Evolutionary conservation across 2,329 filamentous ascomycete species (phyloP).

Genomic region (Sarocladiaceae sp.): DNA sequence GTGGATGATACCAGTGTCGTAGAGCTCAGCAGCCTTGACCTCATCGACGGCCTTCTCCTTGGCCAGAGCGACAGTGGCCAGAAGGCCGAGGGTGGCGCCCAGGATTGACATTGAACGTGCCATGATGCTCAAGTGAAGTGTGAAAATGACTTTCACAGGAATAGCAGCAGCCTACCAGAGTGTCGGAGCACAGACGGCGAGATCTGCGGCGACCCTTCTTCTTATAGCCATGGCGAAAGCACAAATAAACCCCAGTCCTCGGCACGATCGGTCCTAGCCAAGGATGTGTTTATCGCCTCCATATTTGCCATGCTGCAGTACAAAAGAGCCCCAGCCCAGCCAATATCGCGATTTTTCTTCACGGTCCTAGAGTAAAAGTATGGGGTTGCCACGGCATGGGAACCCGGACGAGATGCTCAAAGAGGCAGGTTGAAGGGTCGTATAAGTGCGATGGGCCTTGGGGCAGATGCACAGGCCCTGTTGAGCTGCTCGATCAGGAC

Average conservation of each 20-base stretch:
- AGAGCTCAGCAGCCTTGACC: not conserved
- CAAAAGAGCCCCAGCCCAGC: too few relatives aligned
- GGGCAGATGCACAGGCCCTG: not conserved
- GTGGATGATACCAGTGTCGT: not conserved
- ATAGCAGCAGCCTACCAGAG: not conserved
- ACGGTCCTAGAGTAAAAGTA: too few relatives aligned
- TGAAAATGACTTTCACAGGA: not conserved
- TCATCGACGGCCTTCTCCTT: not conserved
- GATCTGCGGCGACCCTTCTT: not conserved
- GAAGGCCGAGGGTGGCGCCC: not conserved
- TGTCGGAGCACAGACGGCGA: not conserved
- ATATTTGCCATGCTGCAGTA: too few relatives aligned
- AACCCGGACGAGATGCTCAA: not conserved
- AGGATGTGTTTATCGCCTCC: not conserved
- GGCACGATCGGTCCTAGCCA: not conserved
- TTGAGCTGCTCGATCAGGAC: not conserved
- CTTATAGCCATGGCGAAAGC: not conserved
- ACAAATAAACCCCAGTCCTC: not conserved
- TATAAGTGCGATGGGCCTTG: not conserved
- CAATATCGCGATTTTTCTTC: too few relatives aligned
- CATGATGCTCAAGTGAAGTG: not conserved
- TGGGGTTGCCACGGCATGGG: not conserved
- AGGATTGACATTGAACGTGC: not conserved
- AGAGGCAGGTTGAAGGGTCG: not conserved
- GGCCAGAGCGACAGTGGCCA: not conserved